phyloP scores from a whole-genome alignment of 2,329 filamentous ascomycete species.

The Curvularia sp. region DNA sequence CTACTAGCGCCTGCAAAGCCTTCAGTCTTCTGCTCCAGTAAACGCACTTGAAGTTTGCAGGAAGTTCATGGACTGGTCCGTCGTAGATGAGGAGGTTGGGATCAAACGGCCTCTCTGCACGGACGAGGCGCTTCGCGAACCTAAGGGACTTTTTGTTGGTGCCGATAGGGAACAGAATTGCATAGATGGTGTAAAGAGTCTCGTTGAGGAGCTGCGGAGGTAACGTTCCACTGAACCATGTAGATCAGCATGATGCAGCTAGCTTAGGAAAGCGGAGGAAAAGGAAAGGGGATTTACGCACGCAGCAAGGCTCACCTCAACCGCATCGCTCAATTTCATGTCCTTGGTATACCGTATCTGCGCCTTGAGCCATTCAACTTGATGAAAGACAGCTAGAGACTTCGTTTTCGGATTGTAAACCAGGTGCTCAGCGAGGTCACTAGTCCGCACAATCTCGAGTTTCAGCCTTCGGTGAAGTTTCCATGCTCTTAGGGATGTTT shows the following conservation, averaged over 20 bases:
- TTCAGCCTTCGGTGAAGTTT: not conserved
- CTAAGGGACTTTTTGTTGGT: not conserved
- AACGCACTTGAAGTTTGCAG: not conserved
- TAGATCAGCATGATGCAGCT: not conserved
- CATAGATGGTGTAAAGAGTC: not conserved
- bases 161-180: not conserved
- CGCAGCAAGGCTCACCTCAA: not conserved
- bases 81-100: not conserved
- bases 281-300: not conserved
- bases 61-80: not conserved
- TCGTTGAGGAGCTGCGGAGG: conserved; percentile 2
- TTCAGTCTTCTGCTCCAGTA: not conserved
- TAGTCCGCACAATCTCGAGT: not conserved
- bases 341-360: not conserved
- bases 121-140: not conserved
- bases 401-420: not conserved
- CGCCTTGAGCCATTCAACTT: not conserved
- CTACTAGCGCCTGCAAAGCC: not conserved
- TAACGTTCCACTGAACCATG: not conserved
- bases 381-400: not conserved
- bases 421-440: conserved; percentile 1
- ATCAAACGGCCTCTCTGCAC: not conserved
- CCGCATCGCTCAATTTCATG: not conserved
- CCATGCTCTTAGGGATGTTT: not conserved
- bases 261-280: not conserved